A percentile compares a stretch with the other conserved stretches of the same genome.
phyloP scores from a whole-genome alignment of 1,139 yeast species.

The Eremothecium cymbalariae region DNA sequence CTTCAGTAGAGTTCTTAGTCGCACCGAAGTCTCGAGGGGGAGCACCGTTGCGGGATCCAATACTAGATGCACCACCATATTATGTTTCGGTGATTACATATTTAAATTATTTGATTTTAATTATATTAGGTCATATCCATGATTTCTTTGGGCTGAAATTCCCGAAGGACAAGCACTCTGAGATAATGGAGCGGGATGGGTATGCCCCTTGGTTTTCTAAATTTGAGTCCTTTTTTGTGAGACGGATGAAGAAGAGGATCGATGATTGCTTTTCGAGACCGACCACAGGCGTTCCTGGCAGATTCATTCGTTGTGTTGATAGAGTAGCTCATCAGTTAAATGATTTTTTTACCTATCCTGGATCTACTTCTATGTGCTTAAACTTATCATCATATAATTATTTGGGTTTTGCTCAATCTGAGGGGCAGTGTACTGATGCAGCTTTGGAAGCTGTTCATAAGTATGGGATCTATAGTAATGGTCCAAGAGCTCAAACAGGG shows the following conservation, averaged over 20 bases:
- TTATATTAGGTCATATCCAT: slow-evolving; percentile 80
- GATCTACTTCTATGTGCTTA: slow-evolving; percentile 66
- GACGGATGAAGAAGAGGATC: slow-evolving; percentile 82
- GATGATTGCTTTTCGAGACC: slow-evolving; percentile 96
- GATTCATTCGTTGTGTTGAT: slow-evolving; percentile 74
- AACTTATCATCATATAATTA: slow-evolving; percentile 89
- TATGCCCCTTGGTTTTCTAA: slow-evolving; percentile 95
- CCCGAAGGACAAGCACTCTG: slow-evolving; percentile 53
- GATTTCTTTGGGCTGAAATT: slow-evolving; percentile 80
- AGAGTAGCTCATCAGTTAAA: slow-evolving; percentile 59
- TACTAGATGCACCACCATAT: slow-evolving; percentile 80
- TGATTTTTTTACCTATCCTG: slow-evolving; percentile 56
- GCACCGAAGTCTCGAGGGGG: slow-evolving; percentile 42
- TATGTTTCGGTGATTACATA: slow-evolving; percentile 73
- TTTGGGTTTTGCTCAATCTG: slow-evolving; percentile 93
- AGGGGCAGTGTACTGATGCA: slow-evolving; percentile 81
- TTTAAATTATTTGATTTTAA: slow-evolving; percentile 70
- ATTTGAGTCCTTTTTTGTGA: slow-evolving; percentile 85
- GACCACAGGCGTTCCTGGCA: slow-evolving; percentile 94
- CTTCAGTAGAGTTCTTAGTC: slow-evolving; percentile 52
- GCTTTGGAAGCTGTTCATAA: slow-evolving; percentile 55
- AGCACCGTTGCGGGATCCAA: slow-evolving; percentile 48
- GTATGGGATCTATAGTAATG: slow-evolving; percentile 73
- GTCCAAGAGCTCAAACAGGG: slow-evolving; percentile 69
- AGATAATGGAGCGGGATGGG: slow-evolving; percentile 73